These are phyloP conservation scores for Boletus semigastroideus DNA, from an alignment of 1,284 basidiomycete species.

Conservation along the genomic window DNA sequence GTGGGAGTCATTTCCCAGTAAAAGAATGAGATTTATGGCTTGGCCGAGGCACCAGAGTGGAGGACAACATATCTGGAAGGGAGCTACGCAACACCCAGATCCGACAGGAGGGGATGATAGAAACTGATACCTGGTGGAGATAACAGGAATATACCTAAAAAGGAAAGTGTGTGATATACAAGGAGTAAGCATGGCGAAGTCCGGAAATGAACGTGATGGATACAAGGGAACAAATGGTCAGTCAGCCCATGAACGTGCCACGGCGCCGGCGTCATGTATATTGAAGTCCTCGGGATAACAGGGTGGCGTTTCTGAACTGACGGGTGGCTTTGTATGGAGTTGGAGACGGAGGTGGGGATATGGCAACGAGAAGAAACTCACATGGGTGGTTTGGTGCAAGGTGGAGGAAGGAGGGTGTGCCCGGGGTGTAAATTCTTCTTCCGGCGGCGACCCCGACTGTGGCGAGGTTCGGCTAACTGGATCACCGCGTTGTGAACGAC, in stretches of 20 bases:
- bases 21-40: constrained; percentile 2
- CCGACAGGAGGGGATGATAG: constrained; percentile 25
- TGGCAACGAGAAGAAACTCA: constrained; percentile 11
- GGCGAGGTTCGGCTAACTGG: constrained; percentile 2
- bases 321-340: constrained; percentile 14
- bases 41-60: constrained; percentile 20
- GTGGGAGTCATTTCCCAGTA: constrained; percentile 16
- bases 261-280: constrained; percentile 33
- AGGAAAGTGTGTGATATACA: constrained; percentile 20
- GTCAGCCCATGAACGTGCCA: constrained; percentile 36
- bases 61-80: constrained; percentile 32
- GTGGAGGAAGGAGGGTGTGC: background rate
- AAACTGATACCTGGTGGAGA: constrained; percentile 34
- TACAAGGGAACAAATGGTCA: constrained; percentile 17
- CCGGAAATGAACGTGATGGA: constrained; percentile 34
- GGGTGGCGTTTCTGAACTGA: constrained; percentile 12
- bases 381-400: constrained; percentile 8
- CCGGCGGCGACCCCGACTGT: background rate
- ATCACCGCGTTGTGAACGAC: constrained; percentile 23
- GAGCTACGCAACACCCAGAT: constrained; percentile 29
- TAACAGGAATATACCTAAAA: constrained; percentile 30
- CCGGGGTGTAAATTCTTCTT: constrained; percentile 4
- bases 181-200: constrained; percentile 19
- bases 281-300: constrained; percentile 25
- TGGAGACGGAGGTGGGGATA: constrained; percentile 5